Conservation (phyloP, 2,329 filamentous ascomycete species). For the Penicillium sp. region DNA sequence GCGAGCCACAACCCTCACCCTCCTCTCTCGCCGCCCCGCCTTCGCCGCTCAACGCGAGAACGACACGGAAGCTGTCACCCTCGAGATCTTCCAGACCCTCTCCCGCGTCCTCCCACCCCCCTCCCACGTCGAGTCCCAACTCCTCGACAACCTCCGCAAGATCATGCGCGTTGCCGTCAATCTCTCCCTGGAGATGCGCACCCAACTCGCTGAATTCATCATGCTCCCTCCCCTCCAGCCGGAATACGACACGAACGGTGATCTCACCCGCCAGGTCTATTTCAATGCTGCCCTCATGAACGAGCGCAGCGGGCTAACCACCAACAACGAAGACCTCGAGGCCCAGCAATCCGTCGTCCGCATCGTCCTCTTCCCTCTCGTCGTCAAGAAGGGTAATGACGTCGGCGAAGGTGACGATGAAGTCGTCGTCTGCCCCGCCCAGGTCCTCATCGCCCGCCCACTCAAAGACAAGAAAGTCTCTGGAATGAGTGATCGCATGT, state of each 20-base stretch:
- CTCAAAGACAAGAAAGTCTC: conserved; percentile 47
- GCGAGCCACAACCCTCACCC: conserved; percentile 90
- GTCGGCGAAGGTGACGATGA: conserved; percentile 85
- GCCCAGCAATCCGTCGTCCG: conserved; percentile 75
- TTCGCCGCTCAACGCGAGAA: conserved; percentile 81
- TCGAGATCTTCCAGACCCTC: conserved; percentile 84
- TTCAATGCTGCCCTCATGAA: conserved; percentile 97
- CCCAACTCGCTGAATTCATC: conserved; percentile 94
- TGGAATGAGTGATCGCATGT: conserved; percentile 45
- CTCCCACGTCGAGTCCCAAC: conserved; percentile 74
- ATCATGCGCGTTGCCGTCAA: conserved; percentile 88
- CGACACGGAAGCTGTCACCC: conserved; percentile 94
- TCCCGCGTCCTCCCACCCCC: conserved; percentile 85
- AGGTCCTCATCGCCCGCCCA: conserved; percentile 74
- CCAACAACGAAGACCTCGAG: conserved; percentile 79
- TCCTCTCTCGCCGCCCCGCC: conserved; percentile 76
- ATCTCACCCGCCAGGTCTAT: conserved; percentile 80
- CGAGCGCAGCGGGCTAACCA: conserved; percentile 73
- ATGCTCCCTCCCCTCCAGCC: conserved; percentile 96
- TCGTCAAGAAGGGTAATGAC: conserved; percentile 95
- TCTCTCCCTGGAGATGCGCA: conserved; percentile 95
- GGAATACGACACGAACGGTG: conserved; percentile 91
- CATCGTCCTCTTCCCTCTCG: conserved; percentile 90
- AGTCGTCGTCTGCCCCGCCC: conserved; percentile 91
- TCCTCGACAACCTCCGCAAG: conserved; percentile 80